phyloP scores from a whole-genome alignment of 495 filamentous ascomycete genomes.

The Penicillium coprophilum region DNA sequence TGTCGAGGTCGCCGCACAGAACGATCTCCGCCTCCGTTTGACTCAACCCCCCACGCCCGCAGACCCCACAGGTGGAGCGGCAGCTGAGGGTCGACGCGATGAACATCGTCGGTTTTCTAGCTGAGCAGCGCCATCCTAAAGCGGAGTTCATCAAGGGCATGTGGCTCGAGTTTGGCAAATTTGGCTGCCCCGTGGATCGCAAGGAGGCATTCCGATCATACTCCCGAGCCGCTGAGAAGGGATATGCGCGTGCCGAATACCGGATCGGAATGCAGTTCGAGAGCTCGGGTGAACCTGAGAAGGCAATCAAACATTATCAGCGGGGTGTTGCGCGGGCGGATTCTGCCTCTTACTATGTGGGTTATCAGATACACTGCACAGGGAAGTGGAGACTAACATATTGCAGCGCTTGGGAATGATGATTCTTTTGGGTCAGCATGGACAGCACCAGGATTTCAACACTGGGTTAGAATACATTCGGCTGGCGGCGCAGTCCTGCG shows the following conservation, averaged over 20 bases:
- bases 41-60: conserved; percentile 60
- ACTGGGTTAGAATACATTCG: conserved; percentile 79
- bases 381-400: conserved; percentile 23
- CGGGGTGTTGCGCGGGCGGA: conserved; percentile 73
- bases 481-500: conserved; percentile 79
- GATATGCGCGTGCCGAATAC: conserved; percentile 94
- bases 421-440: conserved; percentile 90
- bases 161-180: conserved; percentile 98
- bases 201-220: conserved; percentile 90
- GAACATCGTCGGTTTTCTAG: conserved; percentile 85
- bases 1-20: conserved; percentile 78
- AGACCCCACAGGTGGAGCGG: conserved; percentile 84
- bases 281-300: conserved; percentile 82
- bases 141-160: conserved; percentile 93
- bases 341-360: conserved; percentile 86
- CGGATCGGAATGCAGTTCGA: conserved; percentile 98
- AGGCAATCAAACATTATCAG: conserved; percentile 87
- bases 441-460: conserved; percentile 75
- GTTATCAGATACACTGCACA: background rate
- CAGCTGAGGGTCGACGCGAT: conserved; percentile 84
- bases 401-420: conserved; percentile 87
- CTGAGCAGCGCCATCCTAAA: conserved; percentile 88
- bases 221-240: conserved; percentile 77
- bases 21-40: conserved; percentile 63
- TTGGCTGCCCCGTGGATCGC: conserved; percentile 82